Base-by-base conservation (phyloP, 2,329 filamentous ascomycete genomes). In the Xylariaceae sp. region DNA sequence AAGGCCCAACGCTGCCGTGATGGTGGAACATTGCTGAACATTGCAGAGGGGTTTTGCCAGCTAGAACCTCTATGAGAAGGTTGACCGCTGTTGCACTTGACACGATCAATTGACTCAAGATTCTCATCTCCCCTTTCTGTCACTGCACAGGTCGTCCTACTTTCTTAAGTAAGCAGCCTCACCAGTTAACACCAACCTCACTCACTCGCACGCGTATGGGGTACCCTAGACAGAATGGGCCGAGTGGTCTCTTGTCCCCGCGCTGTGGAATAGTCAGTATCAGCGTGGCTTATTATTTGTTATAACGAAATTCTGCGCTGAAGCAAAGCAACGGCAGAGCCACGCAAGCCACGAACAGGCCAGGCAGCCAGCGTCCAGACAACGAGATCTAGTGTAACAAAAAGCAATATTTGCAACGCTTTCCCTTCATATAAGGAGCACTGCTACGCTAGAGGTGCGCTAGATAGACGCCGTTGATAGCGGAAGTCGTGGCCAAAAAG, bases 1-100 rank as follows among this genome's bases (percentile, higher is more conserved):
- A 41, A 46, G 31, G 26, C 33, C 28, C 45, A 39, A 9, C 21
- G 17, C 48, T 26, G 29, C 34, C 29, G 28, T 23, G 44, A 41
- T 45, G 41, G 56, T 46, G 52, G 36, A 29, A 46, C 48, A 28
- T 24, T 36, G 44, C 14, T 44, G 46, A 53, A 23, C 19, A 41
- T 47, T 53, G 31, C 48, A 48, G 26, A 33, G 26, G 49, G 6
- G 6, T 39, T 49, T 49, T n/a, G 36, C 31, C 37, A 17, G 46
- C 31, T 50, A 53, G 52, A 49, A 47, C 45, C 29, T 16, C 29
- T 19, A 24, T 44, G 31, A 34, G n/a, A 26, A 44, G 37, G 39
- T 31, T n/a, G 39, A 26, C 11, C 31, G 19, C 26, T 16, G 34
- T 46, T 24, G 21, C 43, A 29, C 51, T 26, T 21, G 26, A 41